Evolutionary conservation across 164 flowering plant species (phyloP), one percentile per base, ranked within the genome.

Genomic region (Taxillus chinensis): DNA sequence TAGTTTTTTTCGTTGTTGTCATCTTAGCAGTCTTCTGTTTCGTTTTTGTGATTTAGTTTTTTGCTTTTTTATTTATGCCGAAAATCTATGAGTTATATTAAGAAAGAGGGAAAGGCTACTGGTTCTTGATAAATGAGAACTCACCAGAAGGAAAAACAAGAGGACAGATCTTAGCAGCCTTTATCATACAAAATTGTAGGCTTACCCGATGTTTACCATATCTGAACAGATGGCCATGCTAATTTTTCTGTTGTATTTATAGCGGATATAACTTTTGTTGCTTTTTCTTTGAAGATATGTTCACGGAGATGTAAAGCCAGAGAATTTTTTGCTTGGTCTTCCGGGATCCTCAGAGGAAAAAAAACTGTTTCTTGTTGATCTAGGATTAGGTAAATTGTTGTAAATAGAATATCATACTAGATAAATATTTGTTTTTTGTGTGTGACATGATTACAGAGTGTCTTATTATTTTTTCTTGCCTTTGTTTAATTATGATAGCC

Each of bases 261-360:
- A 39, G 8, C 66, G 62, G n/a, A 14, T 50, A 13, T 40, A 69
- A 48, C 8, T 43, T 9, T 14, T 5, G 15, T 27, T 51, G 54
- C 3, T 11, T 8, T 43, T 4, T 11, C 53, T 8, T 64, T 67
- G 72, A 82, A 92, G 98, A 55, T 89, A 85, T 70, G 96, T 93
- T 60, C 98, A 93, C 71, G 97, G 97, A 52, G 98, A 93, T 81
- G 96, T 93, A 27, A 93, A 93, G 60, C 98, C 98, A 40, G 98
- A 93, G 74, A 93, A 93, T 69, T 88, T 93, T 79, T 76, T 93
- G 78, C 96, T 93, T 70, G 97, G 98, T 41, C 79, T 89, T 13
- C 81, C 85, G n/a, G 98, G 95, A 67, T 80, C 90, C 5, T 70
- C 75, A 41, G 95, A 93, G 10, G 97, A 86, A 79, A 90, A 90